Base-by-base conservation (phyloP, 768 basidiomycete genomes). In the Kwoniella sp. region DNA sequence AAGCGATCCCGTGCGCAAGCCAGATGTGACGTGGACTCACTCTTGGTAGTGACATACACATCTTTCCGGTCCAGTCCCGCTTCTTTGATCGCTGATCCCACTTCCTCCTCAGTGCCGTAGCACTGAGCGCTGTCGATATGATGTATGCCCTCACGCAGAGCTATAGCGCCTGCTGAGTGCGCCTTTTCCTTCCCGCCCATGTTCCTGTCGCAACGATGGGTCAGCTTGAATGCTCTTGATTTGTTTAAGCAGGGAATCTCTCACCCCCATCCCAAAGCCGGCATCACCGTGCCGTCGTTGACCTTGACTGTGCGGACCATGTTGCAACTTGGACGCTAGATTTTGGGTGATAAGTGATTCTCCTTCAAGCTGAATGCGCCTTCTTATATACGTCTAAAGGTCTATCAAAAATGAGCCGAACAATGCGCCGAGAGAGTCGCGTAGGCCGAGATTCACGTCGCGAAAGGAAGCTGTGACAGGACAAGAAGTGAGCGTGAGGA, bases 121-220 rank as follows among this genome's bases (percentile, higher is more conserved):
- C 69, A 65, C 52, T 69, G 67, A n/a, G 78, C 76, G 1, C 71
- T 73, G 57, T 78, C 76, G 34, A 79, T 62, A 66, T 75, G 73
- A 0, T 28, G 28, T 1, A 78, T 31, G 3, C 77, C 78, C 4
- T 61, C 65, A 37, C 71, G 58, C 17, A 79, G 53, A 3, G 79
- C 77, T n/a, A 53, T 29, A 11, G 56, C 55, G 11, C 67, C 66
- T 17, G 51, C 23, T 2, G 13, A n/a, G 1, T 67, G 71, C 0
- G 58, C 58, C 62, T 70, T 68, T 13, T 64, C 58, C 1, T 63
- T 68, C 9, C 62, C 61, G 12, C 67, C 67, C 67, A 69, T 61
- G 31, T 60, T 69, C 5, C 41, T 45, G 41, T 17, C 41, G 9
- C 11, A 45, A 45, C 17, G 15, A 17, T 17, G 34, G 34, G 34